Evolutionary conservation across 805 yeast genomes (phyloP), one percentile per base, ranked within the genome.

Genomic region (Cyberlindnera japonica): DNA sequence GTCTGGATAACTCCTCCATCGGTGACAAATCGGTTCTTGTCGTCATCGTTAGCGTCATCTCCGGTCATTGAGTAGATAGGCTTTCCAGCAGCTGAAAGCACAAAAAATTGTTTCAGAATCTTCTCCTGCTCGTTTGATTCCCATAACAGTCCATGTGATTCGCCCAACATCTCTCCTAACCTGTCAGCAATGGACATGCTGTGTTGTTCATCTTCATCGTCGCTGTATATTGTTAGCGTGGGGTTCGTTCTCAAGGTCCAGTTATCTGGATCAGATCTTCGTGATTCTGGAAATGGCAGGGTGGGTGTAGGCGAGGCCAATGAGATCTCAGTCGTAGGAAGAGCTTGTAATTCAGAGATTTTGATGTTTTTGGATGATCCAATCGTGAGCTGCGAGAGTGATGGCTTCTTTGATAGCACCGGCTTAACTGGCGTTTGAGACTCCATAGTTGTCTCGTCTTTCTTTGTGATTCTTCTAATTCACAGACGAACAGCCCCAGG

Each of bases 1-100:
- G 96, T 86, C 49, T 89, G 90, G 3, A 89, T 73, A 2, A 89
- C 68, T 1, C 95, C 96, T 66, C 83, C 77, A 52, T 83, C 82
- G 0, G 87, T 82, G 32, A 84, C 63, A 2, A 83, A 68, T 13
- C 33, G 19, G 32, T 34, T 15, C 30, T 16, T n/a, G n/a, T 35
- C 35, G 13, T 78, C 61, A 2, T 77, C 65, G 2, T 93, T 95
- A 56, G 80, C 77, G 12, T 39, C 35, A 12, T 40, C 40, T 14
- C 41, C 46, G 5, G 43, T 37, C 70, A 81, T 68, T 2, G 95
- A 77, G 60, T 83, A 89, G 6, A 89, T 81, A 2, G 95, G 95
- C 57, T 89, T 89, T 0, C 96, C 96, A 1, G 96, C 95, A 2
- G 80, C 66, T 0, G 95, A 84, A 9, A 89, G 65, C 3, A 89